phyloP scores from a whole-genome alignment of 805 yeast genomes.

The Starmerella khaoyaiensis region DNA sequence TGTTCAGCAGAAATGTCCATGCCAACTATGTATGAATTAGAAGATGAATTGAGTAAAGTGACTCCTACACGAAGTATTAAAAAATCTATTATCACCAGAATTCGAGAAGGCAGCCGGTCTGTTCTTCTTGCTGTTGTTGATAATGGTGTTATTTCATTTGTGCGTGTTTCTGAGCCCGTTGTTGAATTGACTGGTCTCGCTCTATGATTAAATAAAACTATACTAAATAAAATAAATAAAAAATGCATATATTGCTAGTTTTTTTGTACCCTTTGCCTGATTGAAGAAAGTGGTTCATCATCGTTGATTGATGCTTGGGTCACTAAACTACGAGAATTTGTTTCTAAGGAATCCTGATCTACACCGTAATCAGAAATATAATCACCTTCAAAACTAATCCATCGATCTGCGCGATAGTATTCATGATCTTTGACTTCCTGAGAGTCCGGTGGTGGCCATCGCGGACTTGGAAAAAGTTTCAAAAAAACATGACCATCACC shows the following conservation, averaged over 20 bases:
- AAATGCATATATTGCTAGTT: too few relatives aligned
- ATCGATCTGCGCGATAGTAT: conserved; percentile 34
- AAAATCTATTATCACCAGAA: conserved; percentile 29
- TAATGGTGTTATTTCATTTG: conserved; percentile 59
- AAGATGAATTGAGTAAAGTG: conserved; percentile 24
- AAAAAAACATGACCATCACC: conserved; percentile 48
- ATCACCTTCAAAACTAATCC: conserved; percentile 80
- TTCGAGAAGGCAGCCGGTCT: conserved; percentile 42
- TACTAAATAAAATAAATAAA: too few relatives aligned
- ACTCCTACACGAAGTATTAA: conserved; percentile 21
- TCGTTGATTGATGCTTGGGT: too few relatives aligned
- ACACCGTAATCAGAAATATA: conserved; percentile 76
- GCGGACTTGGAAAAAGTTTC: conserved; percentile 45
- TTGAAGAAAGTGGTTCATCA: conserved; percentile 6
- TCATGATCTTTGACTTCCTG: conserved; percentile 19
- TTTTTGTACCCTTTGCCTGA: too few relatives aligned
- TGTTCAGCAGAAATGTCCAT: conserved; percentile 32
- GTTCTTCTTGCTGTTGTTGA: conserved; percentile 61
- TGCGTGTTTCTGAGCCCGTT: conserved; percentile 27
- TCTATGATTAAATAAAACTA: too few relatives aligned
- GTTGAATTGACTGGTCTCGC: too few relatives aligned
- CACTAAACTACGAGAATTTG: too few relatives aligned
- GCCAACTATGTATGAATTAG: conserved; percentile 28
- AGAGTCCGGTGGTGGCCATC: conserved; percentile 80
- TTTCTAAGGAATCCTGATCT: conserved; percentile 31